phyloP scores from a whole-genome alignment of 202 grass and related monocot species.

The Hordeum pubiflorum region DNA sequence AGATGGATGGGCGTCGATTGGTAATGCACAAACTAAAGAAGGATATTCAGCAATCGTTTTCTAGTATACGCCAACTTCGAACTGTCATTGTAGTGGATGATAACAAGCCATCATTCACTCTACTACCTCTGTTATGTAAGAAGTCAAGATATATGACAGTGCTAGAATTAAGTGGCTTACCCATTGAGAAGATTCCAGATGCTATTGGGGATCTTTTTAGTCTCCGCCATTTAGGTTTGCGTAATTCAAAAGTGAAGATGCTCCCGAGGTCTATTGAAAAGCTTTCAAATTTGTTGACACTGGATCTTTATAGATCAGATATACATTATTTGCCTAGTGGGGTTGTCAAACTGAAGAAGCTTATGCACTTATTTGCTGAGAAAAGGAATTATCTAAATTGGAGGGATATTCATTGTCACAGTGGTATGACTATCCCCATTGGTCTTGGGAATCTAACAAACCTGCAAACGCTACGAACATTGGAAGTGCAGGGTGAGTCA shows the following conservation, averaged over 20 bases:
- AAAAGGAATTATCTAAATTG: background rate
- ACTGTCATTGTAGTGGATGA: background rate
- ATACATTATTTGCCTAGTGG: slow-evolving; percentile 26
- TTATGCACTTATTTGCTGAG: slow-evolving; percentile 24
- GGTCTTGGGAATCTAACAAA: background rate
- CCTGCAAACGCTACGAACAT: background rate
- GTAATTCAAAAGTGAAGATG: slow-evolving; percentile 9
- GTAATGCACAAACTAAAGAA: background rate
- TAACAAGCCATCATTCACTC: background rate
- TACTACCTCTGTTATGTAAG: background rate
- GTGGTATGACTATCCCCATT: background rate
- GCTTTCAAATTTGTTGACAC: slow-evolving; percentile 27
- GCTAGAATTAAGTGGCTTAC: background rate
- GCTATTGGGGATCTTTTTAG: slow-evolving; percentile 25
- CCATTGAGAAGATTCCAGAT: background rate
- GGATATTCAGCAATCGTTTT: background rate
- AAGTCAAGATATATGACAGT: background rate
- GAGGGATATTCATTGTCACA: background rate
- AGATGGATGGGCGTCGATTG: background rate
- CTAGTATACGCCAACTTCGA: background rate
- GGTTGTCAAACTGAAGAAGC: slow-evolving; percentile 8
- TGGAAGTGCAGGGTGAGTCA: background rate
- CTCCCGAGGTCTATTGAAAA: slow-evolving; percentile 24
- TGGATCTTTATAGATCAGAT: slow-evolving; percentile 20
- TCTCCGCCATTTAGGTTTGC: slow-evolving; percentile 29